Evolutionary conservation across 495 filamentous ascomycete species (phyloP).

Genomic region (Hypoxylon subgilvum): DNA sequence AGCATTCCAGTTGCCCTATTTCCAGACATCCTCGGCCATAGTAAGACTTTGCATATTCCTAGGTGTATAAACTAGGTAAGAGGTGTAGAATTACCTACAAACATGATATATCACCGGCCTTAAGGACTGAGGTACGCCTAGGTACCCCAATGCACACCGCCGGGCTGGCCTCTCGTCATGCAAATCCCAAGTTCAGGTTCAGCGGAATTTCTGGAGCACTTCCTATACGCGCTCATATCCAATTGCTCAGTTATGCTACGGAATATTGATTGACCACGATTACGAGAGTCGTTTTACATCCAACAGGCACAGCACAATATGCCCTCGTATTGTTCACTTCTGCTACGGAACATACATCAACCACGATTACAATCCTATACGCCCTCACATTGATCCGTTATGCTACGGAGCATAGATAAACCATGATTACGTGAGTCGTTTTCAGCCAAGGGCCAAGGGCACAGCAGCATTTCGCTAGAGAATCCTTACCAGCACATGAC

Average conservation of each 20-base stretch:
- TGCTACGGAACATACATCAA: too few relatives aligned
- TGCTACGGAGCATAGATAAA: too few relatives aligned
- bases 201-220: neutral
- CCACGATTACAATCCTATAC: too few relatives aligned
- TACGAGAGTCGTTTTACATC: too few relatives aligned
- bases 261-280: slow-evolving; percentile 1
- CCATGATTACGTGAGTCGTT: neutral
- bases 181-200: too few relatives aligned
- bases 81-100: too few relatives aligned
- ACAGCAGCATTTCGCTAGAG: neutral
- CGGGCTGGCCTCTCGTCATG: too few relatives aligned
- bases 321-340: too few relatives aligned
- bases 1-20: neutral
- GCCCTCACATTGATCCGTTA: too few relatives aligned
- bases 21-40: neutral
- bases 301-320: slow-evolving; percentile 5
- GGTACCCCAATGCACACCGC: too few relatives aligned
- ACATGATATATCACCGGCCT: too few relatives aligned
- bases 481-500: slow-evolving; percentile 6
- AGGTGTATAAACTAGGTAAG: neutral
- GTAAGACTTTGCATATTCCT: neutral
- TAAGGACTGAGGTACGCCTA: too few relatives aligned
- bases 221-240: neutral
- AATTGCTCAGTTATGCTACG: slow-evolving; percentile 5
- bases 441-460: neutral